Percentiles rank a stretch among this genome's conserved stretches.
Conservation (phyloP, 306 rosid genomes). For the Quercus wislizeni region DNA sequence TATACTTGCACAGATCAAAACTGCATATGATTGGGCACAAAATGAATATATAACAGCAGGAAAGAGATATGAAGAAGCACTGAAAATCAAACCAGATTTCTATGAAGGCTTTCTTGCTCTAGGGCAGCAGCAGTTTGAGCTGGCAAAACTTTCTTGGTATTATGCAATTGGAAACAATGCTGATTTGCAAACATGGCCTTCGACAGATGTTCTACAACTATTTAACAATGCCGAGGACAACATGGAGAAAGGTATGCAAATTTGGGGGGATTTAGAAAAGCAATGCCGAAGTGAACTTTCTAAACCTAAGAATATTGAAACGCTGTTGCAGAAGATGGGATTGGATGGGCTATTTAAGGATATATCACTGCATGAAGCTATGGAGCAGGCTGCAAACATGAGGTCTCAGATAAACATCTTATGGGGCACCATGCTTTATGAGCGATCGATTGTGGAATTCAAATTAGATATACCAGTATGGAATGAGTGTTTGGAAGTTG, state of each 20-base stretch:
- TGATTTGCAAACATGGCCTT: constrained; percentile 54
- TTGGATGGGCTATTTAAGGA: constrained; percentile 43
- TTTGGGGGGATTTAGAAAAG: constrained; percentile 66
- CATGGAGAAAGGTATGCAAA: constrained; percentile 80
- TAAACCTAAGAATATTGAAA: constrained; percentile 32
- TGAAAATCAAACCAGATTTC: constrained; percentile 67
- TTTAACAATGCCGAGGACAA: constrained; percentile 76
- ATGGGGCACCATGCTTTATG: constrained; percentile 90
- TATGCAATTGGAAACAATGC: constrained; percentile 54
- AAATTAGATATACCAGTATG: constrained; percentile 67
- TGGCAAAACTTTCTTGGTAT: constrained; percentile 83
- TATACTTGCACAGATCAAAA: constrained; percentile 41
- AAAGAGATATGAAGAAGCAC: constrained; percentile 72
- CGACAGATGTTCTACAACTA: constrained; percentile 58
- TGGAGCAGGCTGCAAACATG: constrained; percentile 55
- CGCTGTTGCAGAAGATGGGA: constrained; percentile 45
- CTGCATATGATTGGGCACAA: constrained; percentile 67
- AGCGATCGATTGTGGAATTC: constrained; percentile 78
- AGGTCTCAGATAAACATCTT: constrained; percentile 74
- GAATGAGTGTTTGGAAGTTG: constrained; percentile 69
- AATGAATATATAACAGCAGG: constrained; percentile 65
- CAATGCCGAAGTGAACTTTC: constrained; percentile 35
- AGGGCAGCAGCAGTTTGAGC: constrained; percentile 76
- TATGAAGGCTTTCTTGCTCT: constrained; percentile 81
- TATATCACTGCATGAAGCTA: constrained; percentile 51